Evolutionary conservation across 345 rosid genomes (phyloP), one percentile per base, ranked within the genome.

Genomic region (Carallia brachiata): DNA sequence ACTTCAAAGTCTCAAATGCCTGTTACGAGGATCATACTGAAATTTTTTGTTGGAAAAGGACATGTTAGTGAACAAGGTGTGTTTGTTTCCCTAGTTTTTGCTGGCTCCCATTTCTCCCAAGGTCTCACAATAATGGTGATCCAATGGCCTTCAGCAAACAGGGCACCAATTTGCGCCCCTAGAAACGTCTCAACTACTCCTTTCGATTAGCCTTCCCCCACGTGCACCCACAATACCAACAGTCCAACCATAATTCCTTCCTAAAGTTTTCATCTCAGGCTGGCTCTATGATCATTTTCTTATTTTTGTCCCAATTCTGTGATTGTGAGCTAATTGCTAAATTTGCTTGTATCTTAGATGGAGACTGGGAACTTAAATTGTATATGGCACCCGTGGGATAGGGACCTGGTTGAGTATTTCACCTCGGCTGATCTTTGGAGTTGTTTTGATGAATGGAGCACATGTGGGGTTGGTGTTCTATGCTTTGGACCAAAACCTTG

Each of bases 381-480:
- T 67, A 71, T 80, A 15, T 85, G 89, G 89, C 88, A 79, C 79
- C 16, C 61, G 55, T 34, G 83, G 79, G 36, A 53, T 4, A 87
- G 82, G 78, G 86, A 87, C 17, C 62, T 36, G 15, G 74, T 81
- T 36, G 84, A 85, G 31, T 88, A 77, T 76, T 90, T 84, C 71
- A 82, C 50, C 10, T 74, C 90, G 68, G 80, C 78, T n/a, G 94
- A 92, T 78, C 86, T 90, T 3, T 92, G 96, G 97, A 74, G 77
- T 30, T 82, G 86, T 80, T 88, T 79, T 44, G 78, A 81, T 59
- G 97, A 92, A 78, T 84, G 82, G 84, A 87, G 97, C 63, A 94
- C 96, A 4, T 92, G 83, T 65, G 94, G 97, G 54, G 79, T 72
- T 17, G 87, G 90, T 23, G 69, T 80, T 16, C 70, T 0, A 78